phyloP scores from a whole-genome alignment of 2,329 filamentous ascomycete genomes.

The Aureobasidium sp. region DNA sequence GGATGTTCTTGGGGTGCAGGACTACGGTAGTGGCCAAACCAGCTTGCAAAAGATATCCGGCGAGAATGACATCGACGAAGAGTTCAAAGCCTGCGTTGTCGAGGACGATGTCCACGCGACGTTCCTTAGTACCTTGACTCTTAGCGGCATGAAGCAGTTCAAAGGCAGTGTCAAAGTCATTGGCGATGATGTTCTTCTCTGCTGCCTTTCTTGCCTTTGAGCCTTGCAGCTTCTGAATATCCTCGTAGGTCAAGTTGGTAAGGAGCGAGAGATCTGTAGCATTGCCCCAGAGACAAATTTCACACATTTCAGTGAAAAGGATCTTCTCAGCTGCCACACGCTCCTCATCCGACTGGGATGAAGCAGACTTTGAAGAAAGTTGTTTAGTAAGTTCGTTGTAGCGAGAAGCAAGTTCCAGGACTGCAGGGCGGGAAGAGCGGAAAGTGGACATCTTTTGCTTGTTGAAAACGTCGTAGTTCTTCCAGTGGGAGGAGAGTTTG shows the following conservation, averaged over 20 bases:
- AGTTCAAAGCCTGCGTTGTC: conserved; percentile 98
- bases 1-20: conserved; percentile 87
- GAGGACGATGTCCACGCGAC: conserved; percentile 86
- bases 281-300: conserved; percentile 96
- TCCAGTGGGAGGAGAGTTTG: conserved; percentile 72
- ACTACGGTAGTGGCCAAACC: conserved; percentile 81
- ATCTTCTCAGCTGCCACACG: conserved; percentile 63
- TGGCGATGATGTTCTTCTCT: conserved; percentile 86
- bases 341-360: conserved; percentile 42
- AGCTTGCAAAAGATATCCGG: conserved; percentile 78
- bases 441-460: conserved; percentile 89
- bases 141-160: conserved; percentile 58
- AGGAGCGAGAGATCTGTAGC: conserved; percentile 89
- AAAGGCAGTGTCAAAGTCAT: conserved; percentile 72
- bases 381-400: conserved; percentile 68
- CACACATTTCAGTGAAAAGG: conserved; percentile 86
- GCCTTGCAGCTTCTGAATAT: conserved; percentile 94
- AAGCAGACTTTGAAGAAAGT: conserved; percentile 47
- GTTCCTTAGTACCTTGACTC: conserved; percentile 53
- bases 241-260: conserved; percentile 84
- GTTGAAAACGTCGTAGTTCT: conserved; percentile 79
- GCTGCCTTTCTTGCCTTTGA: conserved; percentile 76
- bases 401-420: conserved; percentile 70
- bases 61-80: conserved; percentile 88
- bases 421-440: conserved; percentile 79